Percentiles rank a stretch among this genome's conserved stretches.
Conservation (phyloP, 768 basidiomycete species). For the Heimioporus sp. region DNA sequence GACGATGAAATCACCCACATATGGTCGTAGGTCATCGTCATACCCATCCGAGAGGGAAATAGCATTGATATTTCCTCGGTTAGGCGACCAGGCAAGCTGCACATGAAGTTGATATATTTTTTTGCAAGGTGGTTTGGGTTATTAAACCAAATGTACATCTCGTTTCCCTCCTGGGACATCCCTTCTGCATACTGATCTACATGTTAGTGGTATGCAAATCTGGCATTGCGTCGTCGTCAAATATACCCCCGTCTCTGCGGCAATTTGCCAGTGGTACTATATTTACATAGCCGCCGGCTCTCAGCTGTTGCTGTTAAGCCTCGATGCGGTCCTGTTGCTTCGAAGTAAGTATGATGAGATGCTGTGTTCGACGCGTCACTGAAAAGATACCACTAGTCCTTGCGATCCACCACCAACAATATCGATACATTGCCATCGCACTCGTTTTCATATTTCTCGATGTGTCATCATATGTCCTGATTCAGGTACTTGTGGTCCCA, state of each 20-base stretch:
- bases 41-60: no score
- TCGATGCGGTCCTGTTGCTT: conserved; percentile 16
- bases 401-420: conserved; percentile 11
- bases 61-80: no score
- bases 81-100: no score
- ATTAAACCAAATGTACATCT: no score
- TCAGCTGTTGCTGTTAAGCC: conserved; percentile 9
- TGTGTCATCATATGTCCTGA: neutral
- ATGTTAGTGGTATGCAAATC: conserved; percentile 2
- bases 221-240: neutral
- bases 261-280: conserved; percentile 5
- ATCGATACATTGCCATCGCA: neutral
- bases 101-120: no score
- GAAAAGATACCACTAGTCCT: conserved; percentile 5
- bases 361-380: neutral
- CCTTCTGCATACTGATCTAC: neutral
- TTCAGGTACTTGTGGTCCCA: neutral
- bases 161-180: no score
- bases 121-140: no score
- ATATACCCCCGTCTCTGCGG: neutral
- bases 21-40: no score
- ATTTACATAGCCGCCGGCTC: neutral
- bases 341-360: conserved; percentile 11
- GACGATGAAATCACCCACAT: no score
- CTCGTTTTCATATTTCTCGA: conserved; percentile 5